Base-by-base conservation (phyloP, 2,329 filamentous ascomycete genomes). In the Cryphonectria nitschkei region DNA sequence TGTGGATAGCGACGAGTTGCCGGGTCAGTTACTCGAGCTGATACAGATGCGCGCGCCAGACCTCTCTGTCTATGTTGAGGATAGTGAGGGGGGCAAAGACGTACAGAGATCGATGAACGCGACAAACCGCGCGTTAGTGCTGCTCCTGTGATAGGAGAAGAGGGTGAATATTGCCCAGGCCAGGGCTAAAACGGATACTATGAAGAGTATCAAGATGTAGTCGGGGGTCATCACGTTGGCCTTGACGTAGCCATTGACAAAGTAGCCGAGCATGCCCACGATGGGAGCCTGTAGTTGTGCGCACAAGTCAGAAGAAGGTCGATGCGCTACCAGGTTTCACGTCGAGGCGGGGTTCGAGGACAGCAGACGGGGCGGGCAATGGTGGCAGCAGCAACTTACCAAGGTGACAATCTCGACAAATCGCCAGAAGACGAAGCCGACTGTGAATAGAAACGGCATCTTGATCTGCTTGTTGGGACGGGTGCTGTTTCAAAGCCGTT, bases 241-340 rank as follows among this genome's bases (percentile, higher is more conserved):
- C 68, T 81, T 77, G 75, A 86, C 84, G 80, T 88, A 91, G 74
- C 84, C 84, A 79, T 90, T 80, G 74, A 92, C 86, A 78, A 92
- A 91, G 83, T 86, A 91, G 75, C 87, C 85, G 68, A 91, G 86
- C 86, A 92, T 90, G 80, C 89, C 89, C 79, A 92, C 85, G 34
- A 82, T 85, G 60, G 89, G 89, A 78, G 90, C 90, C 89, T 91
- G 74, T 19, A 29, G 1, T 65, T 32, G 26, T 34, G 41, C 65
- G 16, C 66, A 32, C 69, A 56, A 54, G 67, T 65, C 29, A 65
- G 63, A n/a, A 64, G n/a, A 14, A 46, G 43, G 39, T 46, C 11
- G n/a, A 46, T 29, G n/a, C 26, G 37, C 32, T 16, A 14, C 39
- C n/a, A 26, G 14, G 26, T 22, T 39, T n/a, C n/a, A 26, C 3